Percentiles rank a stretch among this genome's conserved stretches.
These are phyloP conservation scores for Chloromonas sp. DNA, from an alignment of 163 green algal genomes.

Conservation along the genomic window DNA sequence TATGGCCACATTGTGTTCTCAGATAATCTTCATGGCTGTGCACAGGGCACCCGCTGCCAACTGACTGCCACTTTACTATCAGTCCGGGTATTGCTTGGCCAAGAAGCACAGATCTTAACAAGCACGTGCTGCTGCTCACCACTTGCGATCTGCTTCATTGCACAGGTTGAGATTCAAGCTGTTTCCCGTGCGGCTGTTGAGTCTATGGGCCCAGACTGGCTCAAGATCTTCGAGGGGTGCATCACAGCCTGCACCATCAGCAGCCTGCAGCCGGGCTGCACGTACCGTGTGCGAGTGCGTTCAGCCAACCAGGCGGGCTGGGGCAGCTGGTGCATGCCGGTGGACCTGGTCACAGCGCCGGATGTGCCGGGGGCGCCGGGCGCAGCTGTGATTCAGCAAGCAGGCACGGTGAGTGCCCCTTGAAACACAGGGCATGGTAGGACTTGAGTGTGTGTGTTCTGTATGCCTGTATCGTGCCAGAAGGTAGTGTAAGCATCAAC, in stretches of 20 bases:
- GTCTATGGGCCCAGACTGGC: slow-evolving; percentile 52
- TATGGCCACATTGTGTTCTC: too few species aligned
- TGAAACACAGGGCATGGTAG: too few species aligned
- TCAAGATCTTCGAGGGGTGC: slow-evolving; percentile 50
- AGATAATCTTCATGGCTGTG: too few species aligned
- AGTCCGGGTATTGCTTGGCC: too few species aligned
- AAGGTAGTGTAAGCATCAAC: too few species aligned
- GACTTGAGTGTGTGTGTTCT: too few species aligned
- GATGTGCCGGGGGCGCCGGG: slow-evolving; percentile 37
- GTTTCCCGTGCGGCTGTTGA: slow-evolving; percentile 37
- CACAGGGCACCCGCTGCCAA: too few species aligned
- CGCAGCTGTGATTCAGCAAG: neutral
- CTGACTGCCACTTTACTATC: too few species aligned
- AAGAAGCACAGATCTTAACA: too few species aligned
- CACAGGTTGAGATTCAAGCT: slow-evolving; percentile 53
- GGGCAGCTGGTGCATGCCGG: slow-evolving; percentile 26
- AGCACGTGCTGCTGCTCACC: too few species aligned
- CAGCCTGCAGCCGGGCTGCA: slow-evolving; percentile 49
- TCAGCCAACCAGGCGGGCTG: slow-evolving; percentile 40
- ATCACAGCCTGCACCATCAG: slow-evolving; percentile 46
- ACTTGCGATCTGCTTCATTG: too few species aligned
- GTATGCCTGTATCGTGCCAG: too few species aligned
- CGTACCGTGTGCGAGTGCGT: slow-evolving; percentile 47
- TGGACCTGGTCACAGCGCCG: slow-evolving; percentile 41
- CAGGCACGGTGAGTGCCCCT: neutral